phyloP scores from a whole-genome alignment of 2,329 filamentous ascomycete species.

The Hortaea werneckii region DNA sequence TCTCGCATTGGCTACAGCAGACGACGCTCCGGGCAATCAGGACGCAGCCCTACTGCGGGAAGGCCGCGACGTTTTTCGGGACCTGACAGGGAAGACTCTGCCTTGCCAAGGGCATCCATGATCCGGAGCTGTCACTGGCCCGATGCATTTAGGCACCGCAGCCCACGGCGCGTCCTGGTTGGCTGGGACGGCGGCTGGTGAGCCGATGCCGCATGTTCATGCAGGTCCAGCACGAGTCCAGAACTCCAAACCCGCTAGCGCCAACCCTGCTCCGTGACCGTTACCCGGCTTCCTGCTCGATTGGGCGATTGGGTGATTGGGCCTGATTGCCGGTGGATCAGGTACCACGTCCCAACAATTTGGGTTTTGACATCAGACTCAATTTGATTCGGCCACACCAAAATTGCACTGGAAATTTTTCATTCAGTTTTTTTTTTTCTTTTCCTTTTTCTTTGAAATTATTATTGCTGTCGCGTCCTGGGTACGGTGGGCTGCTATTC shows the following conservation, averaged over 20 bases:
- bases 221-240: not conserved
- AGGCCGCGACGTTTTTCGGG: constrained; percentile 1
- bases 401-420: too few relatives aligned
- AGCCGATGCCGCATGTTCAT: constrained; percentile 4
- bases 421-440: too few relatives aligned
- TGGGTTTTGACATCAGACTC: too few relatives aligned
- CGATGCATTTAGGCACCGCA: constrained; percentile 6
- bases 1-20: not conserved
- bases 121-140: constrained; percentile 1
- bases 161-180: constrained; percentile 6
- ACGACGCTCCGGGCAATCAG: constrained; percentile 9
- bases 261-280: not conserved
- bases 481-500: too few relatives aligned
- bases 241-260: not conserved
- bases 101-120: constrained; percentile 1
- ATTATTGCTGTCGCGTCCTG: too few relatives aligned
- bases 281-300: not conserved
- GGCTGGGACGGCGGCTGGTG: constrained; percentile 12
- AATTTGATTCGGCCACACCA: too few relatives aligned
- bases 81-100: constrained; percentile 5
- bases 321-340: too few relatives aligned
- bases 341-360: too few relatives aligned
- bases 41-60: constrained; percentile 11
- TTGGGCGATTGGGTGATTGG: not conserved
- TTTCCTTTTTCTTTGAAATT: too few relatives aligned